phyloP scores from a whole-genome alignment of 1,284 basidiomycete species.

The Cutaneotrichosporon daszewskae region DNA sequence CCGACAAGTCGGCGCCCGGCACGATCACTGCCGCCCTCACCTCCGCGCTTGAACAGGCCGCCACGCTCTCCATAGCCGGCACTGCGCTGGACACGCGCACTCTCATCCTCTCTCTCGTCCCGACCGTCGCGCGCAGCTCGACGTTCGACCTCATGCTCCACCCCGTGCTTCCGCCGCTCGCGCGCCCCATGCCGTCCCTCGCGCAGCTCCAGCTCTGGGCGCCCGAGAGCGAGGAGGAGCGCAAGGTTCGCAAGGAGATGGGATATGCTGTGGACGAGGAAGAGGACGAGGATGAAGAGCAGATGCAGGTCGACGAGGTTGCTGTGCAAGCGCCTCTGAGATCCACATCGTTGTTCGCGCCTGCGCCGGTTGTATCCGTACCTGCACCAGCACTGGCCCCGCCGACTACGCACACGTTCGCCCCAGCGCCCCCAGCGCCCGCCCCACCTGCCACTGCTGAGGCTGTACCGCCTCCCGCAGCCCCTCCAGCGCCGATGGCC shows the following conservation, averaged over 20 bases:
- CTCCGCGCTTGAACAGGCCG: slow-evolving; percentile 10
- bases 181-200: slow-evolving; percentile 30
- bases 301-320: slow-evolving; percentile 10
- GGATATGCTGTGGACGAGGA: slow-evolving; percentile 17
- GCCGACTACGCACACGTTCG: background rate
- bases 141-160: slow-evolving; percentile 27
- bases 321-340: background rate
- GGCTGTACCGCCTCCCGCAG: background rate
- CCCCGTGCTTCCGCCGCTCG: slow-evolving; percentile 33
- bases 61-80: slow-evolving; percentile 7
- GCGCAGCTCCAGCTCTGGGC: slow-evolving; percentile 34
- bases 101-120: slow-evolving; percentile 10
- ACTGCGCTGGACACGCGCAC: slow-evolving; percentile 15
- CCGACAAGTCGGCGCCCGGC: background rate
- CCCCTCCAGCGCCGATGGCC: background rate
- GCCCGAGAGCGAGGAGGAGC: slow-evolving; percentile 36
- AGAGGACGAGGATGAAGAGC: slow-evolving; percentile 14
- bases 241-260: slow-evolving; percentile 25
- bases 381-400: background rate
- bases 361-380: background rate
- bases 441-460: slow-evolving; percentile 1
- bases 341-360: background rate
- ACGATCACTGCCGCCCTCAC: slow-evolving; percentile 3
- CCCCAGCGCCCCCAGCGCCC: background rate
- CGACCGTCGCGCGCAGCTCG: background rate